Evolutionary conservation across 2,329 filamentous ascomycete genomes (phyloP).

Genomic region (Cladosporium cucumerinum): DNA sequence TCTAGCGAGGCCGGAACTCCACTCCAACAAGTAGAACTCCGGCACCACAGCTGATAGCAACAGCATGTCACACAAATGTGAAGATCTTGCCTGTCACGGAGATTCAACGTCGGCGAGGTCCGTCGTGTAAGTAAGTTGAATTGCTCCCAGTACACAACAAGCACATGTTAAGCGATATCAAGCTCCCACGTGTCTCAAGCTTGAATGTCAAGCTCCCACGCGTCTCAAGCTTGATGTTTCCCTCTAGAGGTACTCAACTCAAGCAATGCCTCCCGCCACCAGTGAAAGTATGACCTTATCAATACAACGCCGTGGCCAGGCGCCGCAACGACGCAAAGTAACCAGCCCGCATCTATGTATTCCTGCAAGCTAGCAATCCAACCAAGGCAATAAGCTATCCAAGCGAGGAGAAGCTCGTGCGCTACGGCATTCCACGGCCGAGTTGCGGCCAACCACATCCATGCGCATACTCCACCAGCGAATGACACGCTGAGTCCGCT

Average conservation of each 20-base stretch:
- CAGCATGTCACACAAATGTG: neutral
- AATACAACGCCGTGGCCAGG: neutral
- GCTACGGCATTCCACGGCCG: constrained; percentile 4
- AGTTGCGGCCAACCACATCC: constrained; percentile 2
- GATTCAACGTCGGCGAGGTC: neutral
- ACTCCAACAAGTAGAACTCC: neutral
- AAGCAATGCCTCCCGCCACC: neutral
- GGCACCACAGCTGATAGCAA: neutral
- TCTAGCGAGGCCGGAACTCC: neutral
- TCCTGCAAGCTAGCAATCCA: neutral
- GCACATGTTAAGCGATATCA: too few relatives aligned
- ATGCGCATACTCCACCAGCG: constrained; percentile 1
- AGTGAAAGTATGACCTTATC: neutral
- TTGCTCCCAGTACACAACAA: too few relatives aligned
- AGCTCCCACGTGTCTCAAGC: too few relatives aligned
- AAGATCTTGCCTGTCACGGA: neutral
- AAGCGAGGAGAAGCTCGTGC: constrained; percentile 8
- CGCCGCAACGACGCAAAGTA: neutral
- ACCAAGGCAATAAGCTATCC: constrained; percentile 10
- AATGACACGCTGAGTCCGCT: neutral
- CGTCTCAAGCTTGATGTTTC: too few relatives aligned
- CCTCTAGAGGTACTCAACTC: neutral
- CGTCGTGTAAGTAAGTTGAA: neutral
- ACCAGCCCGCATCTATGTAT: neutral
- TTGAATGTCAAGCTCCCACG: too few relatives aligned